Evolutionary conservation across 2,329 filamentous ascomycete genomes (phyloP).

Genomic region (Sporothrix globosa): DNA sequence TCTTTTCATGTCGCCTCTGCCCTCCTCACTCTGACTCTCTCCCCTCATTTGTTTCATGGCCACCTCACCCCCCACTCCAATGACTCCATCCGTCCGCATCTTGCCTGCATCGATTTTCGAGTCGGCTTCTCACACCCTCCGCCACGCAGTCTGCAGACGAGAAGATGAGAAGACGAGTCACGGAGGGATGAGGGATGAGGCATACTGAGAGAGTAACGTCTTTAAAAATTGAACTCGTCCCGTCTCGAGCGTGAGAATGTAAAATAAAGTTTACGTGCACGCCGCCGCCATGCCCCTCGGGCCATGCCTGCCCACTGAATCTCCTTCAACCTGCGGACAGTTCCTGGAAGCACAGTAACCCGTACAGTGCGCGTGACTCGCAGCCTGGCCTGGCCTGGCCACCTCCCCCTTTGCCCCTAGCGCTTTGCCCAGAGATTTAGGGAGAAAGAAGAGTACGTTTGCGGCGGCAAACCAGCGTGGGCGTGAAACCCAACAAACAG

Average conservation of each 20-base stretch:
- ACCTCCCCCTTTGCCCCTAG: slow-evolving; percentile 15
- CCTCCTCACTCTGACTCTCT: not conserved
- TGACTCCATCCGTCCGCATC: slow-evolving; percentile 29
- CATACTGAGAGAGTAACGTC: too few species aligned
- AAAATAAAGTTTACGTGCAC: slow-evolving; percentile 11
- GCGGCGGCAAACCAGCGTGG: slow-evolving; percentile 10
- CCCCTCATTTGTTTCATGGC: slow-evolving; percentile 30
- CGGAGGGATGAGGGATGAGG: too few species aligned
- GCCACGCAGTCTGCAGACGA: not conserved
- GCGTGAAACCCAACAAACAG: slow-evolving; percentile 3
- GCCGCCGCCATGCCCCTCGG: not conserved
- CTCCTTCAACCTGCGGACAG: not conserved
- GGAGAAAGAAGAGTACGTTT: not conserved
- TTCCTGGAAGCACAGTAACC: slow-evolving; percentile 11
- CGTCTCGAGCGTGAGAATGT: not conserved
- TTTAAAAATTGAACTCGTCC: not conserved
- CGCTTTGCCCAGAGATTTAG: slow-evolving; percentile 1
- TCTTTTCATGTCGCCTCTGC: not conserved
- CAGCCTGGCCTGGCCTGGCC: slow-evolving; percentile 1
- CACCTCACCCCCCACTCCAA: slow-evolving; percentile 23
- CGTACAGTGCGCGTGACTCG: slow-evolving; percentile 24
- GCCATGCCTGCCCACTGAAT: not conserved
- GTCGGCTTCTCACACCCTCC: not conserved
- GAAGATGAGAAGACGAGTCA: too few species aligned
- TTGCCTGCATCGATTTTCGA: slow-evolving; percentile 1